phyloP scores from a whole-genome alignment of 1,139 yeast species.

The Yamadazyma trypodendri region DNA sequence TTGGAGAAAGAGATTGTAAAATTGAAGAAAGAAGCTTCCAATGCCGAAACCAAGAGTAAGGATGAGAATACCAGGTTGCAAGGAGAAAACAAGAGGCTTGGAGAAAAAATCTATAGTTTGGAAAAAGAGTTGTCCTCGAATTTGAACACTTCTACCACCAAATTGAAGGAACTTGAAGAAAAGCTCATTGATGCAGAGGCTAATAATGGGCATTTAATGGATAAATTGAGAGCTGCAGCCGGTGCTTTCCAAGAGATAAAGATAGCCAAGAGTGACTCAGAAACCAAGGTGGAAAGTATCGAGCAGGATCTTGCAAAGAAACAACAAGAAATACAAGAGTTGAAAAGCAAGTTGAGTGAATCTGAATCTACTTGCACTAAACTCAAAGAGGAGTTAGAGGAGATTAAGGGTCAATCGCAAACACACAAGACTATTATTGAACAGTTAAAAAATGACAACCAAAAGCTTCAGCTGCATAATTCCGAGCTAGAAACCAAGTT shows the following conservation, averaged over 20 bases:
- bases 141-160: constrained; percentile 15
- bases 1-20: constrained; percentile 40
- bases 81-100: constrained; percentile 22
- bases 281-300: constrained; percentile 6
- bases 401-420: not conserved
- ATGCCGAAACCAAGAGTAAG: constrained; percentile 22
- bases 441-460: constrained; percentile 3
- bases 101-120: constrained; percentile 15
- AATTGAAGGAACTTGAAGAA: constrained; percentile 22
- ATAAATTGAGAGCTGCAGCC: constrained; percentile 48
- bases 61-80: constrained; percentile 22
- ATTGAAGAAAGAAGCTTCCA: constrained; percentile 21
- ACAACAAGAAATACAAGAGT: constrained; percentile 2
- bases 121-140: constrained; percentile 15
- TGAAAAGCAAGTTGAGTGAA: constrained; percentile 2
- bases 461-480: constrained; percentile 2
- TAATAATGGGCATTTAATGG: constrained; percentile 38
- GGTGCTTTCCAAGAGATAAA: constrained; percentile 42
- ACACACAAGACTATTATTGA: not conserved
- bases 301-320: constrained; percentile 2
- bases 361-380: constrained; percentile 1
- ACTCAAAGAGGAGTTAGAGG: constrained; percentile 6
- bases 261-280: constrained; percentile 19
- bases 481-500: constrained; percentile 5
- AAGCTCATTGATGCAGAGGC: constrained; percentile 32